These are phyloP conservation scores for Strobilomyces dryophilus DNA, from an alignment of 768 basidiomycete genomes.

Conservation along the genomic window DNA sequence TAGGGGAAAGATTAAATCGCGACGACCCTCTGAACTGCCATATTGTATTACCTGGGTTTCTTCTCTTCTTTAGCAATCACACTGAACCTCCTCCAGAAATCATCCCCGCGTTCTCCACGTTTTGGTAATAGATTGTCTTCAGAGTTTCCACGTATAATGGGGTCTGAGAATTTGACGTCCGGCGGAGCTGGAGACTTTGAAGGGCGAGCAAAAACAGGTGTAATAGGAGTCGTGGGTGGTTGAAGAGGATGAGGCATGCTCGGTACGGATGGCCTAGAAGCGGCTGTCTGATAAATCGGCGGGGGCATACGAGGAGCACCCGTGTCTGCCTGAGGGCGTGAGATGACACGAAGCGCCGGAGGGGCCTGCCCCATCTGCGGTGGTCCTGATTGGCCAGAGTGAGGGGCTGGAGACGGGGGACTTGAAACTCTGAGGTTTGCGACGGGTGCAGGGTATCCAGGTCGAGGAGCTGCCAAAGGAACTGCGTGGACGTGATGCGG, in stretches of 20 bases:
- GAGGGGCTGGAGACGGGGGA: conserved; percentile 40
- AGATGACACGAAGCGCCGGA: conserved; percentile 18
- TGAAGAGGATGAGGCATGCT: conserved; percentile 68
- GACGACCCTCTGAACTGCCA: neutral
- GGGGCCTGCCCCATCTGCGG: conserved; percentile 32
- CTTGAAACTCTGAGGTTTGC: conserved; percentile 58
- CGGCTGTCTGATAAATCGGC: conserved; percentile 31
- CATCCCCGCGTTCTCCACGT: conserved; percentile 72
- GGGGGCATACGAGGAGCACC: conserved; percentile 26
- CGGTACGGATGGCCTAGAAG: conserved; percentile 36
- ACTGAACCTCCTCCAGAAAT: conserved; percentile 85
- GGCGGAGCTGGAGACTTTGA: conserved; percentile 32
- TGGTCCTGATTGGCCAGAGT: conserved; percentile 19
- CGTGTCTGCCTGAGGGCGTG: conserved; percentile 16
- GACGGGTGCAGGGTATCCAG: conserved; percentile 71
- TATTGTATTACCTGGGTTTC: conserved; percentile 40
- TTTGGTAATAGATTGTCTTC: conserved; percentile 67
- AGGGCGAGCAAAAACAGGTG: conserved; percentile 72
- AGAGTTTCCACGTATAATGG: conserved; percentile 62
- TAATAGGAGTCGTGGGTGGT: conserved; percentile 75
- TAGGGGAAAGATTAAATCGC: conserved; percentile 20
- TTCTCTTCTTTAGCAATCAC: conserved; percentile 74
- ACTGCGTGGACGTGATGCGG: conserved; percentile 30
- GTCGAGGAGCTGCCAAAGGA: conserved; percentile 63
- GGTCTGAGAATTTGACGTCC: conserved; percentile 47